These are phyloP conservation scores for Aureobasidium sp. DNA, from an alignment of 2,329 filamentous ascomycete genomes.

Conservation along the genomic window DNA sequence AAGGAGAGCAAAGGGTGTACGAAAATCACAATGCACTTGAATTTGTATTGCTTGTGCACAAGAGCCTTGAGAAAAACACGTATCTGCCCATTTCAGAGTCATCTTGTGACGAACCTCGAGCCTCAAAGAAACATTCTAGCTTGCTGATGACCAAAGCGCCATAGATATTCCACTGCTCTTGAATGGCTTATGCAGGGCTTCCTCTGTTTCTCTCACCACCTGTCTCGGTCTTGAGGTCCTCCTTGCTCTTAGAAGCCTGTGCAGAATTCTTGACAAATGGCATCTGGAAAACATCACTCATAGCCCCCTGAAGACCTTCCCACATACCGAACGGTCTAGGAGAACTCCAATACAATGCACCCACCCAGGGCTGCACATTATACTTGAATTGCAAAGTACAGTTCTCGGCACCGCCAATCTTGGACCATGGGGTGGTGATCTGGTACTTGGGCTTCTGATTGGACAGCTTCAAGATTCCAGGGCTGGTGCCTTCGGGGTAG, in stretches of 20 bases:
- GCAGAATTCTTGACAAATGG: slow-evolving; percentile 57
- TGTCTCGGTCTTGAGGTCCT: slow-evolving; percentile 42
- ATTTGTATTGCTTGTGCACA: no score
- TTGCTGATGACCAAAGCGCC: no score
- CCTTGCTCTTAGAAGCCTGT: slow-evolving; percentile 31
- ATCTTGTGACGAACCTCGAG: no score
- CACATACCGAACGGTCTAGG: slow-evolving; percentile 46
- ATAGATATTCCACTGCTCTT: no score
- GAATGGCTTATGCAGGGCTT: slow-evolving; percentile 28
- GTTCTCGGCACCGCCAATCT: slow-evolving; percentile 64
- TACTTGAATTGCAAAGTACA: slow-evolving; percentile 79
- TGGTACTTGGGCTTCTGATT: slow-evolving; percentile 95
- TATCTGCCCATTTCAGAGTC: no score
- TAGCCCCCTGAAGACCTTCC: slow-evolving; percentile 58
- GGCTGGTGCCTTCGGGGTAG: slow-evolving; percentile 30
- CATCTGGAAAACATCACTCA: slow-evolving; percentile 57
- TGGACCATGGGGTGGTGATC: slow-evolving; percentile 80
- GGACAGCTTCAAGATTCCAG: slow-evolving; percentile 67
- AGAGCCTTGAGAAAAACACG: no score
- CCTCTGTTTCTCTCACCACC: slow-evolving; percentile 42
- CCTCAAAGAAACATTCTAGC: no score
- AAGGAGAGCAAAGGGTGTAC: no score
- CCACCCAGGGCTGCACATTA: slow-evolving; percentile 98
- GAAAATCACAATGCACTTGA: no score
- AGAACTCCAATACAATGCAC: slow-evolving; percentile 69